These are phyloP conservation scores for Vachellia collinsii DNA, from an alignment of 306 rosid species.

Conservation along the genomic window DNA sequence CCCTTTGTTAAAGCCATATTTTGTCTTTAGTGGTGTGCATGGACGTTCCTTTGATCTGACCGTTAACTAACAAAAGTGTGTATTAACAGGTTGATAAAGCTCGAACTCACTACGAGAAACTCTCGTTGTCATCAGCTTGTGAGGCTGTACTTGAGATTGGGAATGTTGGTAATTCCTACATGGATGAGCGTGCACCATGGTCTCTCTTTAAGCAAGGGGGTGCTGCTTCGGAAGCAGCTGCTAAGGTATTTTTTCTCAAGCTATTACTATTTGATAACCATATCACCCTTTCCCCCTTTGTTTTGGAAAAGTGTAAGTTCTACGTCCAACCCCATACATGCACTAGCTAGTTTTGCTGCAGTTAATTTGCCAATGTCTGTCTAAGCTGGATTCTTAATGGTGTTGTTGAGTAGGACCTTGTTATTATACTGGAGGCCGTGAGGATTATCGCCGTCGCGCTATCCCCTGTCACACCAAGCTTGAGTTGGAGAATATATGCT, in stretches of 20 bases:
- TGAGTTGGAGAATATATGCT: slow-evolving; percentile 83
- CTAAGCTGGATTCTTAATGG: slow-evolving; percentile 23
- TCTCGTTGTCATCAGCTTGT: slow-evolving; percentile 82
- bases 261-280: background rate
- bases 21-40: background rate
- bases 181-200: slow-evolving; percentile 94
- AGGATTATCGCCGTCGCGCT: slow-evolving; percentile 82
- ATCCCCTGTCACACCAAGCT: slow-evolving; percentile 76
- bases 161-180: slow-evolving; percentile 82
- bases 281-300: background rate
- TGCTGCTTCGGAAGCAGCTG: slow-evolving; percentile 76
- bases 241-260: slow-evolving; percentile 59
- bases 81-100: slow-evolving; percentile 73
- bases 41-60: slow-evolving; percentile 1
- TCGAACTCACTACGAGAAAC: slow-evolving; percentile 63
- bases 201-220: slow-evolving; percentile 90
- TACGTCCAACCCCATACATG: background rate
- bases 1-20: too few relatives aligned
- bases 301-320: slow-evolving; percentile 2
- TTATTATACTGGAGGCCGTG: slow-evolving; percentile 81
- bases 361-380: slow-evolving; percentile 18
- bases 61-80: slow-evolving; percentile 25
- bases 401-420: slow-evolving; percentile 79
- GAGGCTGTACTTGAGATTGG: slow-evolving; percentile 88
- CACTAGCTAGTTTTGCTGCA: background rate